phyloP scores from a whole-genome alignment of 768 basidiomycete genomes.

The Mycena polygramma region DNA sequence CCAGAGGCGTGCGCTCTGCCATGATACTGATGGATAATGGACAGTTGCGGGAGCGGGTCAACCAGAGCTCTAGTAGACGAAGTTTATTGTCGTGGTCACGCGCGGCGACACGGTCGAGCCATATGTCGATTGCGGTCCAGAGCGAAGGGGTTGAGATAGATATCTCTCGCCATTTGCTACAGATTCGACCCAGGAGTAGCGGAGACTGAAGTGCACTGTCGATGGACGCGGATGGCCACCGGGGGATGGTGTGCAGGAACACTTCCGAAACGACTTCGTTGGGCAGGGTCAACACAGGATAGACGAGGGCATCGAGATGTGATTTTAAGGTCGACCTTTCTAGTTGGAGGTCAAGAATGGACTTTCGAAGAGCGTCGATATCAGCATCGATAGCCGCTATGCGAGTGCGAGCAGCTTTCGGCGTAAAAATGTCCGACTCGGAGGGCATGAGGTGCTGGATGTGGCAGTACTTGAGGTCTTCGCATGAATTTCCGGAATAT shows the following conservation, averaged over 20 bases:
- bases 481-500: too few relatives aligned
- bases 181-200: background rate
- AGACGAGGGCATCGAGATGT: background rate
- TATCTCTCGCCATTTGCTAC: conserved; percentile 6
- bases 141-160: conserved; percentile 6
- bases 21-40: background rate
- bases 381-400: background rate
- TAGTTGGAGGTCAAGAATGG: background rate
- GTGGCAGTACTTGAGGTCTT: too few relatives aligned
- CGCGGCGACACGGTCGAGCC: too few relatives aligned
- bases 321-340: background rate
- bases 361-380: background rate
- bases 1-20: too few relatives aligned
- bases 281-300: conserved; percentile 7
- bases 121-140: background rate
- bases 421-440: background rate
- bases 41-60: background rate
- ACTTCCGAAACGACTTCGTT: conserved; percentile 9
- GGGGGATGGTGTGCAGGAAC: background rate
- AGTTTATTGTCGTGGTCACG: background rate
- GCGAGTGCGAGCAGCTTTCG: background rate
- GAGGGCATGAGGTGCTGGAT: too few relatives aligned
- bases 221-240: too few relatives aligned
- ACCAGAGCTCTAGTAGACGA: background rate
- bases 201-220: background rate